Evolutionary conservation across 208 protist genomes (phyloP).

Genomic region (Acanthamoeba castellanii): DNA sequence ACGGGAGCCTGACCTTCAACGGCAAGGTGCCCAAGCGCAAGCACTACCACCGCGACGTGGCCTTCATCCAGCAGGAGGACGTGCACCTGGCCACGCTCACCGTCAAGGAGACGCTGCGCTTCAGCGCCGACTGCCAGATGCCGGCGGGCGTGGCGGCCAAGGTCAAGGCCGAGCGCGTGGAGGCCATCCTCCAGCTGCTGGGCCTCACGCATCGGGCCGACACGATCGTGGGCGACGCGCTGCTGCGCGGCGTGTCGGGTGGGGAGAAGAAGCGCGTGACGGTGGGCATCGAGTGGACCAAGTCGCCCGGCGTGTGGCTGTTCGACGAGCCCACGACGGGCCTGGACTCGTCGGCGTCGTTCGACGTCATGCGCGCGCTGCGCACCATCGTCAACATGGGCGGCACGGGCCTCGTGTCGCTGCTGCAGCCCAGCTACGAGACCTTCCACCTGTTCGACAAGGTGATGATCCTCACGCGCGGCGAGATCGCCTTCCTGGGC

Average conservation of each 20-base stretch:
- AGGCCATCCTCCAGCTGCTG: constrained; percentile 59
- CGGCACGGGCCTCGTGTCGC: constrained; percentile 2
- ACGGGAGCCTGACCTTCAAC: constrained; percentile 63
- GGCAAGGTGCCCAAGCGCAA: constrained; percentile 28
- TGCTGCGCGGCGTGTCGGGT: constrained; percentile 70
- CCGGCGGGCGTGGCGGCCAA: neutral
- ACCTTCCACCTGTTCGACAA: constrained; percentile 70
- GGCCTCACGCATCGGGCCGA: constrained; percentile 58
- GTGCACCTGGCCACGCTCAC: constrained; percentile 15
- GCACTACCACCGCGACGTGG: constrained; percentile 18
- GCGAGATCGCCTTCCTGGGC: constrained; percentile 79
- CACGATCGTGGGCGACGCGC: constrained; percentile 64
- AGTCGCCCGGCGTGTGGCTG: constrained; percentile 47
- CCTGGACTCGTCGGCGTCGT: constrained; percentile 58
- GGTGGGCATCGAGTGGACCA: constrained; percentile 66
- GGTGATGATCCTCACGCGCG: constrained; percentile 72
- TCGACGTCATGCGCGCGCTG: constrained; percentile 48
- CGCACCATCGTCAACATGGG: constrained; percentile 48
- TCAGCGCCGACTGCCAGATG: constrained; percentile 81
- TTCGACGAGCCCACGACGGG: constrained; percentile 75
- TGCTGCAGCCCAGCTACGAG: constrained; percentile 69
- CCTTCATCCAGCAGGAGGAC: constrained; percentile 67
- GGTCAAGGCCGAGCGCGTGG: constrained; percentile 58
- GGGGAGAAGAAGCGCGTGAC: constrained; percentile 77
- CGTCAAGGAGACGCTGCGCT: constrained; percentile 78